phyloP scores from a whole-genome alignment of 305 asterid genomes.

The Salvia sclarea region DNA sequence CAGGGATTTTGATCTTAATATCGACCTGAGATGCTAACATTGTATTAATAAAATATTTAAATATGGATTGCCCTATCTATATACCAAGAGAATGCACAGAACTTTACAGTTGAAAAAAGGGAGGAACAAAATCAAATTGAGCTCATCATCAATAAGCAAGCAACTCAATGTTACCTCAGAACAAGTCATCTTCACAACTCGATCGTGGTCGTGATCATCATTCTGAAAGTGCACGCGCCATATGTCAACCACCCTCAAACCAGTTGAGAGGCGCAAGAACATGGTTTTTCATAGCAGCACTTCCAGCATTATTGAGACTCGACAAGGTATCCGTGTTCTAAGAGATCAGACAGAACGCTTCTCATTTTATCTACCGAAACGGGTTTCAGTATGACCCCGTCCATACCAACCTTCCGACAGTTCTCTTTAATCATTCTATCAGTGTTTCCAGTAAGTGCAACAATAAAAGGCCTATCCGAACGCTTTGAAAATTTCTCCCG shows the following conservation, averaged over 20 bases:
- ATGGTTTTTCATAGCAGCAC: conserved; percentile 3
- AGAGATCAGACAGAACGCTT: conserved; percentile 68
- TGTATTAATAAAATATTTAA: conserved; percentile 23
- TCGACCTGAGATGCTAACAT: not conserved
- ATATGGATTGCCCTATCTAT: not conserved
- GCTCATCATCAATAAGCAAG: conserved; percentile 23
- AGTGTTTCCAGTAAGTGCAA: conserved; percentile 71
- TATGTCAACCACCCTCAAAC: not conserved
- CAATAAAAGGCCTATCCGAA: conserved; percentile 64
- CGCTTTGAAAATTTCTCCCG: conserved; percentile 68
- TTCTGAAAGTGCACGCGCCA: conserved; percentile 30
- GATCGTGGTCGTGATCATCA: conserved; percentile 30
- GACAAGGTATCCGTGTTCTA: conserved; percentile 64
- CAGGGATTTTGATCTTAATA: too few relatives aligned
- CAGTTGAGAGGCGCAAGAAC: not conserved
- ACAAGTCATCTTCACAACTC: conserved; percentile 38
- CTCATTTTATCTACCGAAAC: conserved; percentile 89
- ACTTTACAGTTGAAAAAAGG: conserved; percentile 20
- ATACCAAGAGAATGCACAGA: conserved; percentile 34
- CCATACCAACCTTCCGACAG: conserved; percentile 85
- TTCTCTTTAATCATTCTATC: conserved; percentile 69
- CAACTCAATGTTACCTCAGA: conserved; percentile 30
- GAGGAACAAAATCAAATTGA: conserved; percentile 22
- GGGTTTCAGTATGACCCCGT: conserved; percentile 82
- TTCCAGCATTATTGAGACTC: conserved; percentile 42